A percentile compares a stretch with the other conserved stretches of the same genome.
phyloP scores from a whole-genome alignment of 306 rosid species.

The Astragalus glycyphyllos region DNA sequence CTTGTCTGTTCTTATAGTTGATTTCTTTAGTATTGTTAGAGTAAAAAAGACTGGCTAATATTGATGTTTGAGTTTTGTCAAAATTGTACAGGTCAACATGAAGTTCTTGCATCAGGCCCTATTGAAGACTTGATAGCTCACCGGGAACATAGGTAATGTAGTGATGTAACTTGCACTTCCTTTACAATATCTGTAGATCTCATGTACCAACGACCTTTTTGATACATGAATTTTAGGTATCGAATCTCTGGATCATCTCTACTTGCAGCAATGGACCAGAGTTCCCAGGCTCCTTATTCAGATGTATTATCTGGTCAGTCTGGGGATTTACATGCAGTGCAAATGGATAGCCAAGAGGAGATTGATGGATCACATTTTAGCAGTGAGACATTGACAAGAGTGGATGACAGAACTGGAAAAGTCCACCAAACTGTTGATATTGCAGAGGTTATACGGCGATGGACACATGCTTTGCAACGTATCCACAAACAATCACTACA shows the following conservation, averaged over 20 bases:
- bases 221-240: slow-evolving; percentile 66
- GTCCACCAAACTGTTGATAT: slow-evolving; percentile 85
- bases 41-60: slow-evolving; percentile 2
- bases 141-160: slow-evolving; percentile 89
- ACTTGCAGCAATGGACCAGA: slow-evolving; percentile 99
- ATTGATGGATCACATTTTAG: slow-evolving; percentile 65
- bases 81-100: slow-evolving; percentile 80
- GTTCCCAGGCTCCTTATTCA: slow-evolving; percentile 85
- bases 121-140: slow-evolving; percentile 98
- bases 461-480: slow-evolving; percentile 99
- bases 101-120: slow-evolving; percentile 99
- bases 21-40: not conserved
- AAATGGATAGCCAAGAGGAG: slow-evolving; percentile 68
- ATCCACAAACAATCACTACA: slow-evolving; percentile 98
- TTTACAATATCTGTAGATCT: slow-evolving; percentile 27
- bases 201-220: slow-evolving; percentile 41
- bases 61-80: slow-evolving; percentile 34
- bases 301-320: slow-evolving; percentile 68
- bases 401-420: slow-evolving; percentile 86
- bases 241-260: slow-evolving; percentile 98
- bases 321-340: slow-evolving; percentile 54
- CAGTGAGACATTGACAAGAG: slow-evolving; percentile 64
- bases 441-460: slow-evolving; percentile 95
- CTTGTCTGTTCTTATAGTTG: not conserved
- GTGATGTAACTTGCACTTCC: slow-evolving; percentile 38